Evolutionary conservation across 768 basidiomycete genomes (phyloP), one percentile per base, ranked within the genome.

Genomic region (Stropharia rugosoannulata): DNA sequence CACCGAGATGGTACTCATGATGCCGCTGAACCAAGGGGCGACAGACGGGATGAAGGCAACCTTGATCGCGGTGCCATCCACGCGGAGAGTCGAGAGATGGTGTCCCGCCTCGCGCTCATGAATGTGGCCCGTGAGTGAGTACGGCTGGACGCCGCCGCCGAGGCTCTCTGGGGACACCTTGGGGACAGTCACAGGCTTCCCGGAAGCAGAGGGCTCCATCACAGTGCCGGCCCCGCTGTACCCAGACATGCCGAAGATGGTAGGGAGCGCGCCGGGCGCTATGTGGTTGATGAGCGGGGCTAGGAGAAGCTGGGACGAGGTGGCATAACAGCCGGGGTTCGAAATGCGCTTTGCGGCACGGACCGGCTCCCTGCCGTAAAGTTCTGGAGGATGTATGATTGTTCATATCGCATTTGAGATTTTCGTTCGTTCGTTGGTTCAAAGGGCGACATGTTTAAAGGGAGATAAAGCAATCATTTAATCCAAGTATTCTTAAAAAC

Each of bases 301-400:
- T 57, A 97, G 73, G 53, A 98, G 84, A 58, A 98, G 80, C 72
- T 98, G 97, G 1, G 87, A 81, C 47, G 93, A 93, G 35, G 97
- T 98, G 5, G 95, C 90, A 68, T 95, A 99, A 69, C 97, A 99
- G 41, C 97, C 97, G 1, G 97, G 97, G 74, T 99, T 99, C 46
- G 97, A 91, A 60, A 98, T 93, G 42, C 95, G 78, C 67, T 86
- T 93, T 19, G 97, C 82, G 2, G 74, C 59, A 43, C 85, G 85
- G 60, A 97, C 78, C 1, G 70, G 70, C 27, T 75, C 70, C 54
- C 96, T 92, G 32, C 82, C 85, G 69, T 98, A 98, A 40, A 98
- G 76, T 70, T 98, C 97, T 98, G 68, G 25, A 54, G 48, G 16
- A 29, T 35, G 36, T 10, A 36, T 12, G 38, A n/a, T 16, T 22